phyloP scores from a whole-genome alignment of 257 asterid species.

The Solanum rostratum region DNA sequence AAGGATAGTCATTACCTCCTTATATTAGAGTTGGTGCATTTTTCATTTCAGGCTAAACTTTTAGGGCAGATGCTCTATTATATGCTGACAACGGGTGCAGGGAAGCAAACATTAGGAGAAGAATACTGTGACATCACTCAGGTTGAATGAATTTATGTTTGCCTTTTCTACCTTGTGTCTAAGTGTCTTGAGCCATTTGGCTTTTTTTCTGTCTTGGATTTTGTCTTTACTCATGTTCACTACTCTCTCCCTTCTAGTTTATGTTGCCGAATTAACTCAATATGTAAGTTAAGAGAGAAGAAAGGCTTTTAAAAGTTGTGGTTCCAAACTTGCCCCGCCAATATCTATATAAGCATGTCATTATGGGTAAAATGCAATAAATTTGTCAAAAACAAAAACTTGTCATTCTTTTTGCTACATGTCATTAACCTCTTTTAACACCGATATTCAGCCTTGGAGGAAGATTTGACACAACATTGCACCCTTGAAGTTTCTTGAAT shows the following conservation, averaged over 20 bases:
- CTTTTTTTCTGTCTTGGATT: background rate
- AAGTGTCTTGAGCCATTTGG: background rate
- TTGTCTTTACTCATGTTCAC: background rate
- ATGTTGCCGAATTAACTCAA: background rate
- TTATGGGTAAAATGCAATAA: background rate
- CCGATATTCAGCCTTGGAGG: no score
- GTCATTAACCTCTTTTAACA: no score
- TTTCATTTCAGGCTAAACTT: constrained; percentile 60
- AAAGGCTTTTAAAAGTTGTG: background rate
- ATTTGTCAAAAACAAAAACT: no score
- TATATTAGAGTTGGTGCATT: background rate
- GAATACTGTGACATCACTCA: constrained; percentile 94
- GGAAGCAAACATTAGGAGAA: constrained; percentile 95
- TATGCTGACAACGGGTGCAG: constrained; percentile 87
- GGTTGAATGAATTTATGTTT: constrained; percentile 27
- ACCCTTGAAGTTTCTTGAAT: no score
- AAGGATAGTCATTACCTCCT: background rate
- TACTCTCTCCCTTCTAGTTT: background rate
- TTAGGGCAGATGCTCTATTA: constrained; percentile 96
- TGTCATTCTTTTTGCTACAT: no score
- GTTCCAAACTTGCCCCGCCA: background rate
- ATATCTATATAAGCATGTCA: background rate
- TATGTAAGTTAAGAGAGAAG: background rate
- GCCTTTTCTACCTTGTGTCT: background rate
- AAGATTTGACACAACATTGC: no score